Percentiles rank a stretch among this genome's conserved stretches.
Conservation (phyloP, 768 basidiomycete genomes). For the Auricularia auricula-judae region DNA sequence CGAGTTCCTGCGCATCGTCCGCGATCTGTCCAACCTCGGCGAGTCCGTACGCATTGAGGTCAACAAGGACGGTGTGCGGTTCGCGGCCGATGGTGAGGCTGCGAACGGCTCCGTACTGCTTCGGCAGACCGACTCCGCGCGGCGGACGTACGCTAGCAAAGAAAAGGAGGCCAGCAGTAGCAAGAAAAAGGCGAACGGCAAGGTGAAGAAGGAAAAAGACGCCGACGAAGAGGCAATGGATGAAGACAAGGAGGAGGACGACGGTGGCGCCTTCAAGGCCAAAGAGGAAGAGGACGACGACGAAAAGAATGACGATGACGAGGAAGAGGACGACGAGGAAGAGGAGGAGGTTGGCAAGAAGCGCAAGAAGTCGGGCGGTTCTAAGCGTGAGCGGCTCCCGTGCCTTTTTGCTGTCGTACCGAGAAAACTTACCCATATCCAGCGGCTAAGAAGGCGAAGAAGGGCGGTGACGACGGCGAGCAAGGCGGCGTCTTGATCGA, state of each 20-base stretch:
- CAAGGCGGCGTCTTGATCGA: slow-evolving; percentile 59
- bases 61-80: slow-evolving; percentile 89
- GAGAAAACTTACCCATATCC: slow-evolving; percentile 10
- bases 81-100: slow-evolving; percentile 86
- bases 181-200: slow-evolving; percentile 23
- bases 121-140: slow-evolving; percentile 55
- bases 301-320: slow-evolving; percentile 37
- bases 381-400: slow-evolving; percentile 25
- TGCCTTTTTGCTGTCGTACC: background rate
- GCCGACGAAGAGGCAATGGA: slow-evolving; percentile 26
- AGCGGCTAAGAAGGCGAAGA: slow-evolving; percentile 50
- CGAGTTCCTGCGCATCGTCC: slow-evolving; percentile 89
- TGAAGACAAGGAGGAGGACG: slow-evolving; percentile 20
- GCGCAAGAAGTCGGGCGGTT: slow-evolving; percentile 42
- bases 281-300: slow-evolving; percentile 33
- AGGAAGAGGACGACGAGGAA: slow-evolving; percentile 42
- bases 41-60: slow-evolving; percentile 95
- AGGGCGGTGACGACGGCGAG: slow-evolving; percentile 43
- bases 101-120: slow-evolving; percentile 83
- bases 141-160: slow-evolving; percentile 22
- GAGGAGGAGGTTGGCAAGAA: slow-evolving; percentile 54
- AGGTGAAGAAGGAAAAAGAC: slow-evolving; percentile 17
- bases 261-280: slow-evolving; percentile 15
- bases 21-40: slow-evolving; percentile 81
- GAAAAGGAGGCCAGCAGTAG: slow-evolving; percentile 3